Evolutionary conservation across 2,329 filamentous ascomycete genomes (phyloP), one percentile per base, ranked within the genome.

Genomic region (Trichoderma oligosporum): DNA sequence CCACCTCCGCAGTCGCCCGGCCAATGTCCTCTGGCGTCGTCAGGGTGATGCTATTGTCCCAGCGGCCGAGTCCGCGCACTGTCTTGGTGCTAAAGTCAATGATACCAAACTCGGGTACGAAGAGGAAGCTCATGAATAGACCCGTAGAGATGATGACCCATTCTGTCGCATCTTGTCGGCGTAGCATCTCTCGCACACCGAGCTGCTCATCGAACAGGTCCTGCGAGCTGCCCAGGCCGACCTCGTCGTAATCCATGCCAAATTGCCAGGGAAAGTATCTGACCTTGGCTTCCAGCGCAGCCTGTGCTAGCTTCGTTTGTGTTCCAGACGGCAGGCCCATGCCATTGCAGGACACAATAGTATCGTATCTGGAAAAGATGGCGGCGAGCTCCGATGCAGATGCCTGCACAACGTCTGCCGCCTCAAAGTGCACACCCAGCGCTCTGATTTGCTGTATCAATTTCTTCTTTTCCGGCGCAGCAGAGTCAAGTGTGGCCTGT

Each of bases 241-340:
- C 82, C 25, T 73, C 67, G 57, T 89, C 85, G 69, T 89, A 90
- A 66, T 90, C 84, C 22, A 88, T 81, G 1, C 87, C 87, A 67
- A 85, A 89, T 68, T 90, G 86, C 87, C 87, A 90, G 0, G 87
- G 86, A 16, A 89, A 77, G 65, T 79, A 89, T 12, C 70, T 62
- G 0, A 79, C 76, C 0, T 72, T 69, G 0, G 80, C 83, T 9
- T 70, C 67, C 0, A 89, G 69, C 0, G 78, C 80, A 0, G 85
- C 84, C 9, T 73, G 65, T 0, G 80, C 70, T 16, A 89, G 71
- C 63, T 86, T 86, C 1, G 76, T 61, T 65, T 88, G 81, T 0
- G 78, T 82, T 1, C 80, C 82, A 0, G 76, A 55, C 0, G 80
- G 77, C 0, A 81, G 71, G 0, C 76, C 76, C 69, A 87, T 86